phyloP scores from a whole-genome alignment of 208 protist genomes.

The Trypanosoma theileri region DNA sequence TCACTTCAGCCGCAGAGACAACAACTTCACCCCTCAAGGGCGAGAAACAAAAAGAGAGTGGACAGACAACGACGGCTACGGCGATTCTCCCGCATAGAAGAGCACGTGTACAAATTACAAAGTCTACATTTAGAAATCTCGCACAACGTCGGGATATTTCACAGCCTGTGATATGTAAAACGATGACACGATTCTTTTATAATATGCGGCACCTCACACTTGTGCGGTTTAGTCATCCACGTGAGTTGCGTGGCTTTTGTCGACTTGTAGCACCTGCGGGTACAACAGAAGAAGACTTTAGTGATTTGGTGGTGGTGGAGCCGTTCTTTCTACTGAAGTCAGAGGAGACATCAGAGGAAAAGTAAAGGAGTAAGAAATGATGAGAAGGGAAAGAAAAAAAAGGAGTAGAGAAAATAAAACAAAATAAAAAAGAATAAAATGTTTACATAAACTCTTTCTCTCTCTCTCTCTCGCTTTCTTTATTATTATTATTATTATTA shows the following conservation, averaged over 20 bases:
- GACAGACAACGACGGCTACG: no score
- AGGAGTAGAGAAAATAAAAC: background rate
- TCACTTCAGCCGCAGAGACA: no score
- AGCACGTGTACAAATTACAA: constrained; percentile 17
- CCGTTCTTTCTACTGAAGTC: constrained; percentile 18
- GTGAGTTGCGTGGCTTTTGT: constrained; percentile 31
- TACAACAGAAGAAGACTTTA: constrained; percentile 28
- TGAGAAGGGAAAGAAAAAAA: background rate
- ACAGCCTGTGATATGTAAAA: constrained; percentile 36
- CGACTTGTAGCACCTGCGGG: constrained; percentile 27
- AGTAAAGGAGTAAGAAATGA: background rate
- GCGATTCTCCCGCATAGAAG: background rate
- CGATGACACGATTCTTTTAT: constrained; percentile 31
- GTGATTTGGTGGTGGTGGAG: constrained; percentile 34
- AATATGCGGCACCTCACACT: constrained; percentile 32
- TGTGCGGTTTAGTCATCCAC: constrained; percentile 33
- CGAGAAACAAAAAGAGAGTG: no score
- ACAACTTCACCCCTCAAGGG: no score
- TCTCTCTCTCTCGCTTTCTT: no score
- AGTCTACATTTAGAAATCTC: constrained; percentile 24
- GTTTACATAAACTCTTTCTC: no score
- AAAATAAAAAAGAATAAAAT: no score
- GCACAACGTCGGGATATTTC: constrained; percentile 27
- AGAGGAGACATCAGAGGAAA: constrained; percentile 22
- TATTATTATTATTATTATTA: no score